A percentile compares a stretch with the other conserved stretches of the same genome.
Conservation (phyloP, 2,329 filamentous ascomycete genomes). For the Penicillium palitans region DNA sequence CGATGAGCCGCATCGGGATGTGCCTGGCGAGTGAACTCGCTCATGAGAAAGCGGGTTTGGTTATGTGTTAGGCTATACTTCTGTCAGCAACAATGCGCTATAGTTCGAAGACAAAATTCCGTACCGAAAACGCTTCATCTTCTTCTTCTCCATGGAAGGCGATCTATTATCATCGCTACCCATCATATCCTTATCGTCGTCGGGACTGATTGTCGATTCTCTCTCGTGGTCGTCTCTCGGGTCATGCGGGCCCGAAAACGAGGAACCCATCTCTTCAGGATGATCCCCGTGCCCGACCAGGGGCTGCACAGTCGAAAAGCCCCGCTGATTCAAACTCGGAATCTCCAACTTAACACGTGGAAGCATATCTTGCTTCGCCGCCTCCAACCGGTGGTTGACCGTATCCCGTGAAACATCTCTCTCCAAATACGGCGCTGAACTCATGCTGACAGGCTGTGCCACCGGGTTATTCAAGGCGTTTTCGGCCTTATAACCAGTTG, state of each 20-base stretch:
- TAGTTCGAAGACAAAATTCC: background rate
- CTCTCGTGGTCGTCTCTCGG: constrained; percentile 19
- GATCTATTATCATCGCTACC: constrained; percentile 33
- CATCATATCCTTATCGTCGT: constrained; percentile 32
- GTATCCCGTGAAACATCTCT: constrained; percentile 22
- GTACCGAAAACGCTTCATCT: constrained; percentile 48
- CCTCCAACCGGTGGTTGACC: constrained; percentile 17
- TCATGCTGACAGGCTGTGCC: constrained; percentile 11
- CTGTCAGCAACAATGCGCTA: constrained; percentile 2
- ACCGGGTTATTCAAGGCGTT: constrained; percentile 28
- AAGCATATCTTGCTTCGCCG: constrained; percentile 20
- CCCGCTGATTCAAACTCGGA: constrained; percentile 24
- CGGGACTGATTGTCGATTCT: constrained; percentile 28
- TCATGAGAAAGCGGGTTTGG: constrained; percentile 97
- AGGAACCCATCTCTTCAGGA: constrained; percentile 16
- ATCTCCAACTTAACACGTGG: constrained; percentile 31
- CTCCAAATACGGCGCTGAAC: constrained; percentile 17
- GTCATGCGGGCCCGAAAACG: constrained; percentile 14
- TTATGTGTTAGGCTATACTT: constrained; percentile 78
- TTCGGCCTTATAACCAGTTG: constrained; percentile 29
- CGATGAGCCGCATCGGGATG: constrained; percentile 90
- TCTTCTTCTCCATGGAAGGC: constrained; percentile 40
- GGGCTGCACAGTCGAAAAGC: constrained; percentile 18
- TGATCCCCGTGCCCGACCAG: constrained; percentile 18
- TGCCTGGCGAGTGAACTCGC: constrained; percentile 91